Conservation (phyloP, 2,329 filamentous ascomycete genomes). For the Leptographium flavum region DNA sequence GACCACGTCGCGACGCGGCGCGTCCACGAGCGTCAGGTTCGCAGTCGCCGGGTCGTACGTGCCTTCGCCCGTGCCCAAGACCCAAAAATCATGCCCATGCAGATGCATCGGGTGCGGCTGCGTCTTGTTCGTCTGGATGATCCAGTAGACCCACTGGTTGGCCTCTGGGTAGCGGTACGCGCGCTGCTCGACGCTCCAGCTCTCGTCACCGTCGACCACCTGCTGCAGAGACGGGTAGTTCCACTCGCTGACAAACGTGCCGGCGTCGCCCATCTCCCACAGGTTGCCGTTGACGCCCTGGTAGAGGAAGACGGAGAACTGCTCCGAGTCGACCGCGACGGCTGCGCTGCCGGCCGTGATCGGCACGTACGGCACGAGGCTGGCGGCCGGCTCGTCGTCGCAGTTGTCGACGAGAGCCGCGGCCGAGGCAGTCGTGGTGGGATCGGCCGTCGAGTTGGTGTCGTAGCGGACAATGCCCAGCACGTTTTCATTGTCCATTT, state of each 20-base stretch:
- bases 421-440: conserved; percentile 5
- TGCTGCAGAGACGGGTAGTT: conserved; percentile 9
- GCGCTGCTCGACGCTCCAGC: conserved; percentile 5
- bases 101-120: conserved; percentile 26
- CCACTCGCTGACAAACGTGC: conserved; percentile 15
- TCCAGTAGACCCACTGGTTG: conserved; percentile 9
- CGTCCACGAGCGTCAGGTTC: conserved; percentile 20
- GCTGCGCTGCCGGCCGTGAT: conserved; percentile 7
- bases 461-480: conserved; percentile 10
- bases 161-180: conserved; percentile 4
- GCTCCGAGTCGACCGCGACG: conserved; percentile 3
- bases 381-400: conserved; percentile 13
- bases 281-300: conserved; percentile 7
- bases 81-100: conserved; percentile 27
- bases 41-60: conserved; percentile 7
- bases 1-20: conserved; percentile 28
- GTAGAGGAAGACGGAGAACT: conserved; percentile 3
- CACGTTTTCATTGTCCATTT: conserved; percentile 6
- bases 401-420: conserved; percentile 8
- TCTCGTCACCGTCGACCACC: conserved; percentile 6
- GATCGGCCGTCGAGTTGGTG: conserved; percentile 4
- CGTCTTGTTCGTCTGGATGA: conserved; percentile 7
- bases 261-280: conserved; percentile 14
- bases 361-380: conserved; percentile 14
- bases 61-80: conserved; percentile 17